Conservation (phyloP, 805 yeast species). For the Saturnispora mendoncae region DNA sequence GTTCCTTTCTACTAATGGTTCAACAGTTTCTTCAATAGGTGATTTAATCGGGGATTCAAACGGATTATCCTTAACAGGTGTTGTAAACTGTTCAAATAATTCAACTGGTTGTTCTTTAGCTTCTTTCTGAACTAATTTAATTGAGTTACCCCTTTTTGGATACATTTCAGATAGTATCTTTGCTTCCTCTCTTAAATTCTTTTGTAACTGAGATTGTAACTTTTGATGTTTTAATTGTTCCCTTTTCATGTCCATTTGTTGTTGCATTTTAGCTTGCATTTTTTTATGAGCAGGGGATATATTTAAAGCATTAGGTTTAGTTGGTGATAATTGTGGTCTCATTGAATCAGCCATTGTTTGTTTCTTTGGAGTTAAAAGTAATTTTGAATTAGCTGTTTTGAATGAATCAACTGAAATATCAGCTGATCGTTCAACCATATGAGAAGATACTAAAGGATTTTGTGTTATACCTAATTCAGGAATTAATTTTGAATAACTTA, state of each 20-base stretch:
- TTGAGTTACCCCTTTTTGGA: slow-evolving; percentile 3
- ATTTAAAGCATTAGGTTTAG: background rate
- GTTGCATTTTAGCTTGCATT: slow-evolving; percentile 14
- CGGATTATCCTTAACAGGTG: slow-evolving; percentile 8
- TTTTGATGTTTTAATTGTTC: slow-evolving; percentile 10
- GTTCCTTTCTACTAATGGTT: background rate
- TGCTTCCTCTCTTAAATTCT: slow-evolving; percentile 13
- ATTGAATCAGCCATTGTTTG: slow-evolving; percentile 4
- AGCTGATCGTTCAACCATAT: background rate
- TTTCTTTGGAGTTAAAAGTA: slow-evolving; percentile 4
- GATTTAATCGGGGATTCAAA: slow-evolving; percentile 9
- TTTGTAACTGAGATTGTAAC: slow-evolving; percentile 10
- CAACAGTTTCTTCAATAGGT: background rate
- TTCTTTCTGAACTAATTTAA: background rate
- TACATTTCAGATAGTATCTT: slow-evolving; percentile 6
- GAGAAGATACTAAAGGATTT: slow-evolving; percentile 11
- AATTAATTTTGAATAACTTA: slow-evolving; percentile 18
- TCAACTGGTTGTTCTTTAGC: background rate
- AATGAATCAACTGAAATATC: slow-evolving; percentile 5
- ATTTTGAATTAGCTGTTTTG: slow-evolving; percentile 8
- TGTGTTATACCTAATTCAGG: slow-evolving; percentile 26
- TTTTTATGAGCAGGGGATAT: slow-evolving; percentile 14
- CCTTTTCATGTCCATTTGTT: slow-evolving; percentile 11
- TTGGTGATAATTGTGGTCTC: slow-evolving; percentile 7
- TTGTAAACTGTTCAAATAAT: background rate